Evolutionary conservation across 192 early-diverging fungal species (phyloP).

Genomic region (Piromyces finnis): DNA sequence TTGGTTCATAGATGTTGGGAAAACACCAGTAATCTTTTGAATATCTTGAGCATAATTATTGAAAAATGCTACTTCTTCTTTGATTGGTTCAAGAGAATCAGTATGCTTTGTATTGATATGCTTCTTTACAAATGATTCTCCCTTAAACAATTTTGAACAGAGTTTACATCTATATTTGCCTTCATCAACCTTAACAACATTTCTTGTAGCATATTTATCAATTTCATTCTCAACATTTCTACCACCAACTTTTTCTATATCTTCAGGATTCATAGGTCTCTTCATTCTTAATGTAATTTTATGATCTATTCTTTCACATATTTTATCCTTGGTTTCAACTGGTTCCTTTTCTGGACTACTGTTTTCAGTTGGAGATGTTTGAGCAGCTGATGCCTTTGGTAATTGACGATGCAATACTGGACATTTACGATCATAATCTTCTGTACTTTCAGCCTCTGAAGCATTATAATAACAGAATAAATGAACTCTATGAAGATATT

Average conservation of each 20-base stretch:
- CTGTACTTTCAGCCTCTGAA: slow-evolving; percentile 54
- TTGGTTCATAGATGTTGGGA: slow-evolving; percentile 7
- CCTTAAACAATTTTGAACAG: slow-evolving; percentile 89
- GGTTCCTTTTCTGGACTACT: background rate
- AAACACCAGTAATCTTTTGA: slow-evolving; percentile 46
- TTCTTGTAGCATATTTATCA: slow-evolving; percentile 24
- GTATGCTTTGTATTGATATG: slow-evolving; percentile 83
- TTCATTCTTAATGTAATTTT: background rate
- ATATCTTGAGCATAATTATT: slow-evolving; percentile 82
- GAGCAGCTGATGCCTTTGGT: slow-evolving; percentile 27
- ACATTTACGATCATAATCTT: slow-evolving; percentile 73
- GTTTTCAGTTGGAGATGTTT: background rate
- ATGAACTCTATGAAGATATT: slow-evolving; percentile 78
- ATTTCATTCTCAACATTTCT: slow-evolving; percentile 28
- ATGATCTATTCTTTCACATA: slow-evolving; percentile 16
- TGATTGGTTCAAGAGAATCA: slow-evolving; percentile 35
- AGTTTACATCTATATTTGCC: slow-evolving; percentile 74
- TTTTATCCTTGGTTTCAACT: slow-evolving; percentile 12
- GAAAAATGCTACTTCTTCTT: slow-evolving; percentile 44
- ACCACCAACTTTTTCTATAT: slow-evolving; percentile 28
- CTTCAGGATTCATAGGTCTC: slow-evolving; percentile 10
- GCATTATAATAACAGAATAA: slow-evolving; percentile 88
- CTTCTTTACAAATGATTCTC: slow-evolving; percentile 81
- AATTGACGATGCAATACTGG: slow-evolving; percentile 16
- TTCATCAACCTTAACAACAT: slow-evolving; percentile 48